Evolutionary conservation across 306 rosid genomes (phyloP).

Genomic region (Mimosa pudica): DNA sequence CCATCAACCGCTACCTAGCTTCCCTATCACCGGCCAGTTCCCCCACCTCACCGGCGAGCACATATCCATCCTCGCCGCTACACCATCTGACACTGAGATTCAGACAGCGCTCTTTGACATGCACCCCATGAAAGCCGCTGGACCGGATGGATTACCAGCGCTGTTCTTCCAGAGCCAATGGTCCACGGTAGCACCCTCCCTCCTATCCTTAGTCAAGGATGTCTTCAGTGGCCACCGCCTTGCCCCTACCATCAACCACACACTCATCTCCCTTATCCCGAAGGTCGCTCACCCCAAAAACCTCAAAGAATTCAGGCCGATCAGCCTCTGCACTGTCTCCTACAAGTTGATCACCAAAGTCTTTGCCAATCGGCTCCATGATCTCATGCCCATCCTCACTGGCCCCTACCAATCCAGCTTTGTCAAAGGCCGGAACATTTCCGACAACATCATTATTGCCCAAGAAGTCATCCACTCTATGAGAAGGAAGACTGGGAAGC

Average conservation of each 20-base stretch:
- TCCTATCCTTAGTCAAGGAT: too few relatives aligned
- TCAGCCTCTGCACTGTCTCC: background rate
- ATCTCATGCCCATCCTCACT: background rate
- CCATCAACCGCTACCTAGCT: too few relatives aligned
- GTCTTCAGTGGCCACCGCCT: background rate
- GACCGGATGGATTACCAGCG: background rate
- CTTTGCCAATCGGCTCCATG: background rate
- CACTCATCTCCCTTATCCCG: background rate
- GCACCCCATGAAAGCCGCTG: background rate
- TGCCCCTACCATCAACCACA: too few relatives aligned
- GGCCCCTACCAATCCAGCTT: background rate
- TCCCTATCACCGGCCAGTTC: too few relatives aligned
- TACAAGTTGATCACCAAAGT: too few relatives aligned
- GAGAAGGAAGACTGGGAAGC: background rate
- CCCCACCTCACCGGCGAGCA: too few relatives aligned
- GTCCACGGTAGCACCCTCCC: rapidly evolving
- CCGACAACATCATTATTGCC: too few relatives aligned
- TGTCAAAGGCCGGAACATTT: background rate
- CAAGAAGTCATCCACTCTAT: background rate
- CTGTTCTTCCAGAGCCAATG: background rate
- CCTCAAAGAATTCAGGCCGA: background rate
- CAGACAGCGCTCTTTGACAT: background rate
- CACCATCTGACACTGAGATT: too few relatives aligned
- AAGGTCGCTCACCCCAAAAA: background rate
- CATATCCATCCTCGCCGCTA: too few relatives aligned